These are phyloP conservation scores for Parascedosporium putredinis DNA, from an alignment of 2,329 filamentous ascomycete genomes.

Conservation along the genomic window DNA sequence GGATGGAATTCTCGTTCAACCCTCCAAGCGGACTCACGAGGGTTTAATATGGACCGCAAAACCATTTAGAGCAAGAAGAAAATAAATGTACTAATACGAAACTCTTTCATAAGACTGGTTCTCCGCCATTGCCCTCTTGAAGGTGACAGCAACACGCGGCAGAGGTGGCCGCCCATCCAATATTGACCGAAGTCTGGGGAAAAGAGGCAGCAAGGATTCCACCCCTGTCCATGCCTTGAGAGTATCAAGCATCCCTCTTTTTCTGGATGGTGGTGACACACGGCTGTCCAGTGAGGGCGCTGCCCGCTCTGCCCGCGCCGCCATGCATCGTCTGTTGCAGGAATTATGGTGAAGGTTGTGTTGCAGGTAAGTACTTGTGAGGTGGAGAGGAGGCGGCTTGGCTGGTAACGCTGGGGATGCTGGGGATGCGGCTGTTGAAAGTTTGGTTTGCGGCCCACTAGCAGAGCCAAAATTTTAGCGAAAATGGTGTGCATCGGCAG, in stretches of 20 bases:
- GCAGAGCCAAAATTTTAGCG: background rate
- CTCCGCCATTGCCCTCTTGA: background rate
- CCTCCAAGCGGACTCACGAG: too few species aligned
- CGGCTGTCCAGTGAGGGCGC: background rate
- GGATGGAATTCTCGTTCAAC: too few species aligned
- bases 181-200: background rate
- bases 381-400: background rate
- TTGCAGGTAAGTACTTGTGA: background rate
- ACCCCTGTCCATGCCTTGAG: background rate
- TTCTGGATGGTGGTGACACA: background rate
- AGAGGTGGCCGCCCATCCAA: background rate
- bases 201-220: background rate
- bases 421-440: background rate
- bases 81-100: too few species aligned
- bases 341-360: background rate
- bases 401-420: background rate
- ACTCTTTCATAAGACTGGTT: too few species aligned
- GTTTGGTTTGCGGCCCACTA: slow-evolving; percentile 1
- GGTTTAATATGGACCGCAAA: too few species aligned
- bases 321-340: background rate
- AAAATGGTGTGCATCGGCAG: background rate
- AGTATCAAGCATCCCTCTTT: too few species aligned
- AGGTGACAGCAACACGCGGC: background rate
- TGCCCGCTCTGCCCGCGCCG: background rate
- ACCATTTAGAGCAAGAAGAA: too few species aligned